These are phyloP conservation scores for Ascochyta lentis DNA, from an alignment of 2,329 filamentous ascomycete species.

Conservation along the genomic window DNA sequence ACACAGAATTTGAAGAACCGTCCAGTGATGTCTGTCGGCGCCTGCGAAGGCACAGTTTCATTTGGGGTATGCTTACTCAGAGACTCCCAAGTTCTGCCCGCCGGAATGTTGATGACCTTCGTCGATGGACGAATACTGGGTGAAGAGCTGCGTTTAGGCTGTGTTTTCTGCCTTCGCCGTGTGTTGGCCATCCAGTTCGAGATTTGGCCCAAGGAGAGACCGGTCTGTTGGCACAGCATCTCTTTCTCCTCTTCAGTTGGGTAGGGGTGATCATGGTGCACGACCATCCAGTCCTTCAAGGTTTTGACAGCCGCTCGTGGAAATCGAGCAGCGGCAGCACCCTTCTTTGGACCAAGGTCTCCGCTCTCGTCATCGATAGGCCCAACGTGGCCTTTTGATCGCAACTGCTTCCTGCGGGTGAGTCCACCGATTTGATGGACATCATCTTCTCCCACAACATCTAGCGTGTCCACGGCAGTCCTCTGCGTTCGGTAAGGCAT, in stretches of 20 bases:
- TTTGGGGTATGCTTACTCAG: constrained; percentile 40
- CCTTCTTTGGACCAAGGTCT: constrained; percentile 41
- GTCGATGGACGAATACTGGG: constrained; percentile 69
- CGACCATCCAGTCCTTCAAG: constrained; percentile 83
- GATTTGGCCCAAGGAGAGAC: constrained; percentile 82
- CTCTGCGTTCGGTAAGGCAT: constrained; percentile 39
- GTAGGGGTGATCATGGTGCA: constrained; percentile 83
- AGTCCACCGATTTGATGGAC: constrained; percentile 42
- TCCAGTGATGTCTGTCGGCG: constrained; percentile 11
- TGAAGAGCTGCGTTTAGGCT: constrained; percentile 70
- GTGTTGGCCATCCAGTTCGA: constrained; percentile 94
- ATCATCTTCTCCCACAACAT: constrained; percentile 53
- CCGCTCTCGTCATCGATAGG: constrained; percentile 44
- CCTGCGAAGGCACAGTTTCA: constrained; percentile 15
- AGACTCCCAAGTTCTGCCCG: constrained; percentile 61
- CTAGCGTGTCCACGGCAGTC: constrained; percentile 56
- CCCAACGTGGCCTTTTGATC: constrained; percentile 44
- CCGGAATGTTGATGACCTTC: constrained; percentile 76
- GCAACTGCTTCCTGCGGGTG: constrained; percentile 49
- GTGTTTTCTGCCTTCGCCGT: constrained; percentile 79
- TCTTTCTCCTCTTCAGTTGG: constrained; percentile 88
- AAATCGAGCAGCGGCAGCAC: constrained; percentile 60
- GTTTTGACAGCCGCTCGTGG: constrained; percentile 80
- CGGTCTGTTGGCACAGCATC: constrained; percentile 76
- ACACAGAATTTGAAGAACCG: constrained; percentile 35